Evolutionary conservation across 176 grass and related monocot genomes (phyloP).

Genomic region (Canna indica): DNA sequence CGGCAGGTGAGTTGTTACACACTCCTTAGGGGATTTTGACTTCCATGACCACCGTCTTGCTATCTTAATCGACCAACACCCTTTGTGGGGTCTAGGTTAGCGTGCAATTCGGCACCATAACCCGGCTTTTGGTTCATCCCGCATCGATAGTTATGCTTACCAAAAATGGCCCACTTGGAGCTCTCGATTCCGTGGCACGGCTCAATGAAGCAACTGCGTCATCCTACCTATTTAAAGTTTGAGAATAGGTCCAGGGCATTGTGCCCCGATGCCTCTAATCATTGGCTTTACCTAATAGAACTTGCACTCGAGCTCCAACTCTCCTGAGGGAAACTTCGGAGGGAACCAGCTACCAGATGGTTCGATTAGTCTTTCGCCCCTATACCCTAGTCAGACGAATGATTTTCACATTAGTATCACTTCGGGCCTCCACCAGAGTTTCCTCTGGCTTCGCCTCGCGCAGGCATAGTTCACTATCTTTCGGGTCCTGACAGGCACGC

Average conservation of each 20-base stretch:
- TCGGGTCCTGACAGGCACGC: too few species aligned
- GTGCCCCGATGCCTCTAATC: slow-evolving; percentile 78
- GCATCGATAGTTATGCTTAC: slow-evolving; percentile 65
- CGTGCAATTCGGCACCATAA: slow-evolving; percentile 40
- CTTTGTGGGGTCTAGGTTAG: slow-evolving; percentile 47
- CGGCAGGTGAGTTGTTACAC: slow-evolving; percentile 7
- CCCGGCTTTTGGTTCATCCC: slow-evolving; percentile 51
- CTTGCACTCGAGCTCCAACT: slow-evolving; percentile 23
- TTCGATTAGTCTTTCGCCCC: slow-evolving; percentile 59
- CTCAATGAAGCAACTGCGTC: too few species aligned
- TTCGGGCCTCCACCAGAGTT: too few species aligned
- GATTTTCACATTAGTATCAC: too few species aligned
- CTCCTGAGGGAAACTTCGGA: slow-evolving; percentile 42
- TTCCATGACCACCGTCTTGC: slow-evolving; percentile 19
- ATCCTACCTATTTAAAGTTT: too few species aligned
- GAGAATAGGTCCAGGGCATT: too few species aligned
- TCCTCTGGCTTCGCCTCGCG: too few species aligned
- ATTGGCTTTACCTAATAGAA: slow-evolving; percentile 80
- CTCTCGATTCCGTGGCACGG: too few species aligned
- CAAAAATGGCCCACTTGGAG: slow-evolving; percentile 72
- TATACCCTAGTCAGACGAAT: too few species aligned
- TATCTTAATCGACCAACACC: slow-evolving; percentile 47
- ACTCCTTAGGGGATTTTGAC: slow-evolving; percentile 12
- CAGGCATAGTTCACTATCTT: too few species aligned
- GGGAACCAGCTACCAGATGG: slow-evolving; percentile 66